These are phyloP conservation scores for Trichoderma endophyticum DNA, from an alignment of 2,329 filamentous ascomycete genomes.

Conservation along the genomic window DNA sequence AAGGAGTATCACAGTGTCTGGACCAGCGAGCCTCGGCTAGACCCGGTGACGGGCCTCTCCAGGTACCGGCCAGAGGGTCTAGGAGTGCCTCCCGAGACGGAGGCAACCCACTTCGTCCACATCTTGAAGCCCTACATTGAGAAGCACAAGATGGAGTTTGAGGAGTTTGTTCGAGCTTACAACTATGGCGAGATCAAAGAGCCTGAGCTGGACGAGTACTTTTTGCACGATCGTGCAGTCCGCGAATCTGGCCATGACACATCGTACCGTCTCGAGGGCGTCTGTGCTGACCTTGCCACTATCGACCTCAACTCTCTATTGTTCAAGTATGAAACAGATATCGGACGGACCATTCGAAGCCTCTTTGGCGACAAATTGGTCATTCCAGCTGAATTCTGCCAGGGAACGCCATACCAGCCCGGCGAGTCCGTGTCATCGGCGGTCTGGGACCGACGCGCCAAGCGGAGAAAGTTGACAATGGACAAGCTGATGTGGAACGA, in stretches of 20 bases:
- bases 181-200: conserved; percentile 74
- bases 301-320: conserved; percentile 92
- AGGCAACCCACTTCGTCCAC: conserved; percentile 81
- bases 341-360: conserved; percentile 78
- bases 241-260: conserved; percentile 97
- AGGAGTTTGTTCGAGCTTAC: conserved; percentile 85
- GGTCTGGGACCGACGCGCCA: conserved; percentile 84
- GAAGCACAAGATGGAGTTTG: conserved; percentile 78
- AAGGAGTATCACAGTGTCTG: conserved; percentile 95
- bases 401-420: conserved; percentile 58
- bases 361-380: conserved; percentile 78
- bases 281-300: conserved; percentile 85
- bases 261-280: conserved; percentile 83
- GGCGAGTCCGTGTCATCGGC: conserved; percentile 77
- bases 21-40: conserved; percentile 74
- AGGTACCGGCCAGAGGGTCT: conserved; percentile 79
- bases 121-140: conserved; percentile 76
- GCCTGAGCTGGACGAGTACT: conserved; percentile 90
- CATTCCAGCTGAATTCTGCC: conserved; percentile 81
- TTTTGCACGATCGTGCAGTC: conserved; percentile 91
- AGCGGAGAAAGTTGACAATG: conserved; percentile 77
- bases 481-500: conserved; percentile 95
- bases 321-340: conserved; percentile 97
- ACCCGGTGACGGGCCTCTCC: conserved; percentile 74
- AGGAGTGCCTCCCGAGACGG: conserved; percentile 88